These are phyloP conservation scores for Pseudogymnoascus sp. DNA, from an alignment of 2,329 filamentous ascomycete species.

Conservation along the genomic window DNA sequence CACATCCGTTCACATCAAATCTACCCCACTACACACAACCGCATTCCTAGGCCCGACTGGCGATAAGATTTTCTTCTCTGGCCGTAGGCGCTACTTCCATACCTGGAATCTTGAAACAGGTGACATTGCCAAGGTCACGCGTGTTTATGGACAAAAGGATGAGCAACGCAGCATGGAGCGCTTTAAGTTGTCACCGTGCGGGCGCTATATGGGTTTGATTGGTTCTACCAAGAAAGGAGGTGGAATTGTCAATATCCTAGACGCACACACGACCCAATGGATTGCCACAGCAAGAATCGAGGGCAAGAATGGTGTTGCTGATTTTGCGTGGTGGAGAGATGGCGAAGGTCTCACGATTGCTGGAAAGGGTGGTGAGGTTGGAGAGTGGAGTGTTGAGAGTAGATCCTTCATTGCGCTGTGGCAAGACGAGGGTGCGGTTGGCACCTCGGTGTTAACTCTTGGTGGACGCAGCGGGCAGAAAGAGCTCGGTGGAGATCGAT, in stretches of 20 bases:
- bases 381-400: slow-evolving; percentile 70
- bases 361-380: slow-evolving; percentile 80
- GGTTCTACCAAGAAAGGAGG: slow-evolving; percentile 77
- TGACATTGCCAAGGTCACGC: slow-evolving; percentile 69
- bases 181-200: slow-evolving; percentile 81
- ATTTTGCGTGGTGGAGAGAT: slow-evolving; percentile 88
- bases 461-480: slow-evolving; percentile 58
- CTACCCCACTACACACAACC: slow-evolving; percentile 75
- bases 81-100: slow-evolving; percentile 85
- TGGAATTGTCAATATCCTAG: slow-evolving; percentile 78
- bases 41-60: slow-evolving; percentile 67
- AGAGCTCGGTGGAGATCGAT: slow-evolving; percentile 68
- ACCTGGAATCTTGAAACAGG: slow-evolving; percentile 84
- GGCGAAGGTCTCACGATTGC: slow-evolving; percentile 74
- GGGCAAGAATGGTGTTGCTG: slow-evolving; percentile 72
- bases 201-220: slow-evolving; percentile 74
- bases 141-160: slow-evolving; percentile 64
- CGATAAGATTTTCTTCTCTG: slow-evolving; percentile 78
- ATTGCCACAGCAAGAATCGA: slow-evolving; percentile 73
- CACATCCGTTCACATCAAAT: slow-evolving; percentile 79
- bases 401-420: slow-evolving; percentile 70
- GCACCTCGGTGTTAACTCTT: slow-evolving; percentile 71
- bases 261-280: slow-evolving; percentile 78
- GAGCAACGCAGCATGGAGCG: slow-evolving; percentile 87
- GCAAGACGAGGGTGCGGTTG: slow-evolving; percentile 83